A percentile compares a stretch with the other conserved stretches of the same genome.
phyloP scores from a whole-genome alignment of 345 rosid genomes.

The Clausena lansium region DNA sequence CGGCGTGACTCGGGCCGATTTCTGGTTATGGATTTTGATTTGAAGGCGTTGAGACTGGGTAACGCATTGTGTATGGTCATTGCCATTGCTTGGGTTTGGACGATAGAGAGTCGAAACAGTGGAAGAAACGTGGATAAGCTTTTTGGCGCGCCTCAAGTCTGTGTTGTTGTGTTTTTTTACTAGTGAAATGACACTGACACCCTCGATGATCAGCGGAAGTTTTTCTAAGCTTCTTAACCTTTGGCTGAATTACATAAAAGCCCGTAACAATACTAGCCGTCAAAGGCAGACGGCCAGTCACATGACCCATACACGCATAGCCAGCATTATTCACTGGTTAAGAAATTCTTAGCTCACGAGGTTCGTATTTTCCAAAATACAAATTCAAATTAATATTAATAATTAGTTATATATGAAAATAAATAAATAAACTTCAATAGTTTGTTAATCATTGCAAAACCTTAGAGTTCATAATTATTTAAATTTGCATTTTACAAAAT shows the following conservation, averaged over 20 bases:
- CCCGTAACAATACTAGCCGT: too few relatives aligned
- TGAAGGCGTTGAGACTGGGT: constrained; percentile 32
- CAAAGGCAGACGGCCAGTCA: not conserved
- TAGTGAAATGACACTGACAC: not conserved
- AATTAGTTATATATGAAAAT: not conserved
- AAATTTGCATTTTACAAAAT: too few relatives aligned
- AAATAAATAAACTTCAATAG: too few relatives aligned
- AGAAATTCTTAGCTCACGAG: not conserved
- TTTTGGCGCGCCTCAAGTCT: not conserved
- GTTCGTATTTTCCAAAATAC: not conserved
- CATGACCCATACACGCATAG: not conserved
- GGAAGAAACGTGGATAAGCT: not conserved
- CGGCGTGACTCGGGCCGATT: constrained; percentile 23
- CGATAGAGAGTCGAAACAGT: too few relatives aligned
- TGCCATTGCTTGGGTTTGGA: constrained; percentile 19
- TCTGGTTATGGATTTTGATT: constrained; percentile 6
- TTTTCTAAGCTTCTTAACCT: too few relatives aligned
- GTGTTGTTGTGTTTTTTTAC: not conserved
- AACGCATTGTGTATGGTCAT: constrained; percentile 30
- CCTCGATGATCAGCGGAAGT: not conserved
- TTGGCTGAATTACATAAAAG: too few relatives aligned
- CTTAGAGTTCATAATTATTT: too few relatives aligned
- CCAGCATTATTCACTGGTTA: not conserved
- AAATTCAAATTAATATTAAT: too few relatives aligned
- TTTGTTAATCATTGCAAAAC: too few relatives aligned